Base-by-base conservation (phyloP, 805 yeast genomes). In the Candida manassasensis region DNA sequence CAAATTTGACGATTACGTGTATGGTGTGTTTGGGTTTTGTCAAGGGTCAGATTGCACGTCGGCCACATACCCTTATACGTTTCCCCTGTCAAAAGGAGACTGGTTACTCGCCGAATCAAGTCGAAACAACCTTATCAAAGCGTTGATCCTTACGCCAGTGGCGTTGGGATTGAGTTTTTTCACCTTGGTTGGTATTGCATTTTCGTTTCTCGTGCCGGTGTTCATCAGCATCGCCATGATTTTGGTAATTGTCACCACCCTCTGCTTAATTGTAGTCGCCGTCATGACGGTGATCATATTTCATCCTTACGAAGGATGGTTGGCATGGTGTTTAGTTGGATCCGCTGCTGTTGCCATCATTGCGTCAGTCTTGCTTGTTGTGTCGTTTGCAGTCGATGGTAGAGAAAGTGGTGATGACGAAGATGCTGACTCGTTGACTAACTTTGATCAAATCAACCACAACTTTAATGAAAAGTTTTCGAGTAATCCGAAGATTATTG, bases 1-100 rank as follows among this genome's bases (percentile, higher is more conserved):
- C 5, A 52, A 67, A 21, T 67, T 77, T 21, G 59, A 59, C 14
- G 52, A 56, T 27, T 59, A 61, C 43, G 59, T 63, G 2, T 84
- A 71, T 53, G 93, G 93, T 21, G 72, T 76, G 2, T 73, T 84
- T 50, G 93, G 93, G 2, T 76, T 71, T 51, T 84, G 93, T 50
- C 39, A 44, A 3, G 48, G 52, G 1, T 40, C 45, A 3, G 41
- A 49, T 7, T 79, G 84, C 48, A 52, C 69, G 12, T 49, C 48
- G 6, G 73, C 77, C 2, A 50, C 64, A 1, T 75, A 72, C 13
- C 71, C 75, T 2, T 73, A 75, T 47, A 29, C 48, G 6, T 69
- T 72, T 19, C 38, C 47, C 8, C 32, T 48, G 26, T 47, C 51
- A 3, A 40, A 42, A 14, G 40, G 57, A 19, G 63, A 64, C 44